Base-by-base conservation (phyloP, 768 basidiomycete species). In the Tylopilus cervinicoccineus region DNA sequence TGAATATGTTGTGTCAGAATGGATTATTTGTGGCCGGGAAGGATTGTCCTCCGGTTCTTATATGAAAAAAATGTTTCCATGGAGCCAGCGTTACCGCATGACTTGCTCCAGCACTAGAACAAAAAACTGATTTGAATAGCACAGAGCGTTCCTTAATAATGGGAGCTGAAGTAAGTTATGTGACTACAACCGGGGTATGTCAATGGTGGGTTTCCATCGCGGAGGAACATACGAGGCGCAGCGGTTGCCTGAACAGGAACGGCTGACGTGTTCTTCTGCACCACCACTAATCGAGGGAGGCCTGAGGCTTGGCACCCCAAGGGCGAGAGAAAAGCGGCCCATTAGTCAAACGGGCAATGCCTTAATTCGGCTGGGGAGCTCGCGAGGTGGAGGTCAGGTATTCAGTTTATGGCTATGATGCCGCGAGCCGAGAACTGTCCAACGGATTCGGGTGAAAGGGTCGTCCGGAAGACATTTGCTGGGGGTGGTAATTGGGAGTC, bases 261-360 rank as follows among this genome's bases (percentile, higher is more conserved):
- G 33, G 55, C 48, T 48, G 32, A 54, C 57, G 51, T 10, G 40
- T 48, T 49, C 45, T n/a, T 42, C 43, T 31, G 48, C 32, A 48
- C 43, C 51, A 51, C 47, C 33, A 14, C 52, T 45, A 51, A 57
- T 54, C 51, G 61, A 61, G 52, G 47, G 41, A 38, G 37, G n/a
- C n/a, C n/a, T 22, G 48, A 38, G 37, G 48, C 50, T 52, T 52
- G 54, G 64, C 61, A 64, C 58, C 40, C 52, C 57, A 55, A 51
- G 41, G 37, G 26, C 41, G 43, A 48, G 45, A 54, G 47, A 46
- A 55, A 53, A 41, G 55, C 40, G 50, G 57, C 45, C 2, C 24
- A 59, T 67, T 65, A 61, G 67, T 65, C 59, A 68, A 62, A 45
- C 29, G 51, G 60, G 65, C 63, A 60, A 62, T 63, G 65, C 57